phyloP scores from a whole-genome alignment of 2,329 filamentous ascomycete genomes.

The Fusarium piperis region DNA sequence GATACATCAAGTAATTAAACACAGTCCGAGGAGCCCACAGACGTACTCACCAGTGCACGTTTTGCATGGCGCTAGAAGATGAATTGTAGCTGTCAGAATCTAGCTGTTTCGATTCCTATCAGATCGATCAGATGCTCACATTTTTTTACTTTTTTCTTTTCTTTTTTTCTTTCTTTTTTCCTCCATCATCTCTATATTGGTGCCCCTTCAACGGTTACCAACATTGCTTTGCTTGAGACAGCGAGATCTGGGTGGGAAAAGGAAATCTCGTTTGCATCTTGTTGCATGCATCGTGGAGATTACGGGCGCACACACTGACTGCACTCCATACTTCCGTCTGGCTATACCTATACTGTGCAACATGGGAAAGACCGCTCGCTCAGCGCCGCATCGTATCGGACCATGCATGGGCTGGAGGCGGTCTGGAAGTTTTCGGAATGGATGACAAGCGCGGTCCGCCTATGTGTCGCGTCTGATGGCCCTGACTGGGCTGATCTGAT shows the following conservation, averaged over 20 bases:
- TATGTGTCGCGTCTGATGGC: neutral
- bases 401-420: slow-evolving; percentile 14
- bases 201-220: neutral
- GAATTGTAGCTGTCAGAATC: slow-evolving; percentile 25
- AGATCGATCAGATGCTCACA: slow-evolving; percentile 19
- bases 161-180: slow-evolving; percentile 11
- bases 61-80: neutral
- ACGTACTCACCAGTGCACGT: neutral
- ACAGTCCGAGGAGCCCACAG: slow-evolving; percentile 4
- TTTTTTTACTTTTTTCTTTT: slow-evolving; percentile 13
- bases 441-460: slow-evolving; percentile 9
- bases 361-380: neutral
- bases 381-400: neutral
- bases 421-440: slow-evolving; percentile 32
- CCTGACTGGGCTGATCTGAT: slow-evolving; percentile 6
- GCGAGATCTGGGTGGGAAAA: slow-evolving; percentile 21
- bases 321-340: slow-evolving; percentile 11
- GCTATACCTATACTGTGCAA: neutral
- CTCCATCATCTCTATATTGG: slow-evolving; percentile 3
- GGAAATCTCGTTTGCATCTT: slow-evolving; percentile 16
- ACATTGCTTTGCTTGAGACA: slow-evolving; percentile 9
- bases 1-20: slow-evolving; percentile 13
- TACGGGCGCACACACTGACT: slow-evolving; percentile 6
- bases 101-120: neutral
- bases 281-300: slow-evolving; percentile 26